A percentile compares a stretch with the other conserved stretches of the same genome.
These are phyloP conservation scores for Candida glucosophila DNA, from an alignment of 1,139 yeast species.

Conservation along the genomic window DNA sequence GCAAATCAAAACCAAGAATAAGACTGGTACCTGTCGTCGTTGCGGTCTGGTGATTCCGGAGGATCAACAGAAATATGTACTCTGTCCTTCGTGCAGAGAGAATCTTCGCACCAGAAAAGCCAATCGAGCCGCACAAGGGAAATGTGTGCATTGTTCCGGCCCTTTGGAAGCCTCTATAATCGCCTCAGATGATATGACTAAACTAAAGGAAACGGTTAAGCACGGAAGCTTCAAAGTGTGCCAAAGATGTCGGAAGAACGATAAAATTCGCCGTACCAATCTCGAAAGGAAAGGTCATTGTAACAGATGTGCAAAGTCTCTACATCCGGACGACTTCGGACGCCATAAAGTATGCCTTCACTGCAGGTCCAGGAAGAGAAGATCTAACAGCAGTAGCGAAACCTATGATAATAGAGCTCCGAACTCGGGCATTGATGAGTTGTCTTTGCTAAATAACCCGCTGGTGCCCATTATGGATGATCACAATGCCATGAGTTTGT, in stretches of 20 bases:
- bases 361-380: slow-evolving; percentile 49
- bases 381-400: slow-evolving; percentile 7
- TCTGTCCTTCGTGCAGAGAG: slow-evolving; percentile 53
- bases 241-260: slow-evolving; percentile 53
- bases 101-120: slow-evolving; percentile 48
- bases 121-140: slow-evolving; percentile 51
- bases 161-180: slow-evolving; percentile 42
- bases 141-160: slow-evolving; percentile 62
- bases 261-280: slow-evolving; percentile 46
- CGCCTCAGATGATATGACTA: slow-evolving; percentile 14
- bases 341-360: slow-evolving; percentile 47
- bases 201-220: slow-evolving; percentile 9
- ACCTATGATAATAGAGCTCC: background rate
- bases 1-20: slow-evolving; percentile 54
- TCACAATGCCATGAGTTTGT: slow-evolving; percentile 6
- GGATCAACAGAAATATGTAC: slow-evolving; percentile 42
- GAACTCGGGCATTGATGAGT: slow-evolving; percentile 4
- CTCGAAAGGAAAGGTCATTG: slow-evolving; percentile 53
- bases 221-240: slow-evolving; percentile 48
- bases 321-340: slow-evolving; percentile 36
- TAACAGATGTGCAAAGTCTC: slow-evolving; percentile 48
- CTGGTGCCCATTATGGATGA: slow-evolving; percentile 6
- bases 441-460: slow-evolving; percentile 4
- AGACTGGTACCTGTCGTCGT: slow-evolving; percentile 54
- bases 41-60: slow-evolving; percentile 50